phyloP scores from a whole-genome alignment of 306 rosid genomes.

The Mimosa pudica region DNA sequence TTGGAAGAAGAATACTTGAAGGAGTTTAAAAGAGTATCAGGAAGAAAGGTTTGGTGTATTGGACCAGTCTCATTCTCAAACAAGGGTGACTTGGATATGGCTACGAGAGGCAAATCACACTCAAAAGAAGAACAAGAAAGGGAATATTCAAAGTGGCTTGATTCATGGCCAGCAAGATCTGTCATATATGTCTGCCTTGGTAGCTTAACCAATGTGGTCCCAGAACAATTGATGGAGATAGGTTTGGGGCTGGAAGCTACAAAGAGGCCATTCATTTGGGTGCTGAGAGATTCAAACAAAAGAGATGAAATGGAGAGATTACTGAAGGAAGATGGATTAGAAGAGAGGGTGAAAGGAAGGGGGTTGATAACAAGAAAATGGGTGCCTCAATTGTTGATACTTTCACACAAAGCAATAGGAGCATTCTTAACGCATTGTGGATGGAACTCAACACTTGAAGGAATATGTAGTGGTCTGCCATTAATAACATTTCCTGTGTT shows the following conservation, averaged over 20 bases:
- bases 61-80: constrained; percentile 52
- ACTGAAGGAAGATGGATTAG: constrained; percentile 39
- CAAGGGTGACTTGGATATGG: constrained; percentile 35
- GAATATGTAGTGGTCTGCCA: constrained; percentile 49
- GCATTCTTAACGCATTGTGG: constrained; percentile 63
- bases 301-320: constrained; percentile 39
- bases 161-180: constrained; percentile 40
- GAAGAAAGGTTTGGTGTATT: constrained; percentile 45
- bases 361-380: constrained; percentile 54
- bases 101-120: constrained; percentile 45
- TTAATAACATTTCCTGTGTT: constrained; percentile 55
- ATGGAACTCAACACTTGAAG: constrained; percentile 63
- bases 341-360: constrained; percentile 51
- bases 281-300: constrained; percentile 40
- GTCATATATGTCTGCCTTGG: constrained; percentile 61
- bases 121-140: constrained; percentile 16
- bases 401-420: constrained; percentile 52
- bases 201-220: constrained; percentile 20
- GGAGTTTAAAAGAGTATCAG: constrained; percentile 29
- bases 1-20: constrained; percentile 39
- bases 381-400: constrained; percentile 58
- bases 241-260: constrained; percentile 59
- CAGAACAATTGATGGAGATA: constrained; percentile 47
- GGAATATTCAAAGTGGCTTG: constrained; percentile 41
- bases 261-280: constrained; percentile 70